These are phyloP conservation scores for Naumovozyma castellii DNA, from an alignment of 805 yeast species.

Conservation along the genomic window DNA sequence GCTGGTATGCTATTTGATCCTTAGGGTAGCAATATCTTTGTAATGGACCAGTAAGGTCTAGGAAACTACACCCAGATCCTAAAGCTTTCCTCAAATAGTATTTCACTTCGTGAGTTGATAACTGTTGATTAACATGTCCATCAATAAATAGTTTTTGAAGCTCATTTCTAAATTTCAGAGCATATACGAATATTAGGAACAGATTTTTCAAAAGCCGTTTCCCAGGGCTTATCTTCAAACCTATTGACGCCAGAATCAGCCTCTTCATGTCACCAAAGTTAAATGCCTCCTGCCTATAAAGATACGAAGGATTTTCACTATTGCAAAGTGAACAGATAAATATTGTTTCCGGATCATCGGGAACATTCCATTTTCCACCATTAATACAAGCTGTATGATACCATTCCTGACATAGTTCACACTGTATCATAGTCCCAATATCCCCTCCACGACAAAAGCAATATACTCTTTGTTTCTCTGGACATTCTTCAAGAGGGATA, in stretches of 20 bases:
- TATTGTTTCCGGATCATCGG: constrained; percentile 28
- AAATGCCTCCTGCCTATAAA: not conserved
- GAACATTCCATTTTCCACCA: constrained; percentile 27
- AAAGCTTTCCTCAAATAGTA: constrained; percentile 40
- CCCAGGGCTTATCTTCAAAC: constrained; percentile 16
- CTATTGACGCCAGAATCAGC: constrained; percentile 12
- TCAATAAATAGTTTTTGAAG: constrained; percentile 8
- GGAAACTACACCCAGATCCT: constrained; percentile 30
- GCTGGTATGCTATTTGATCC: constrained; percentile 3
- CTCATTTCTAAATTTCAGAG: constrained; percentile 10
- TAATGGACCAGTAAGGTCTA: constrained; percentile 6
- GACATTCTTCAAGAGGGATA: constrained; percentile 6
- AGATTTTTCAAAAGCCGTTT: constrained; percentile 7
- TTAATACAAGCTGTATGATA: constrained; percentile 54
- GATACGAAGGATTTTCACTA: constrained; percentile 7
- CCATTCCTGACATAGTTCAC: constrained; percentile 67
- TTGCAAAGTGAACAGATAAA: constrained; percentile 52
- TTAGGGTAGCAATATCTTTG: constrained; percentile 8
- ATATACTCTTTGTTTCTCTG: constrained; percentile 25
- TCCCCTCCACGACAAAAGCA: constrained; percentile 59
- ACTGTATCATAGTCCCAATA: constrained; percentile 56
- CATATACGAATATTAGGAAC: constrained; percentile 8
- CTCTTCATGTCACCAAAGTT: constrained; percentile 14
- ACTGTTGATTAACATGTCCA: constrained; percentile 15
- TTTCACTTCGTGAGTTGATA: constrained; percentile 27